These are phyloP conservation scores for Gaeumannomyces sp. DNA, from an alignment of 2,329 filamentous ascomycete species.

Conservation along the genomic window DNA sequence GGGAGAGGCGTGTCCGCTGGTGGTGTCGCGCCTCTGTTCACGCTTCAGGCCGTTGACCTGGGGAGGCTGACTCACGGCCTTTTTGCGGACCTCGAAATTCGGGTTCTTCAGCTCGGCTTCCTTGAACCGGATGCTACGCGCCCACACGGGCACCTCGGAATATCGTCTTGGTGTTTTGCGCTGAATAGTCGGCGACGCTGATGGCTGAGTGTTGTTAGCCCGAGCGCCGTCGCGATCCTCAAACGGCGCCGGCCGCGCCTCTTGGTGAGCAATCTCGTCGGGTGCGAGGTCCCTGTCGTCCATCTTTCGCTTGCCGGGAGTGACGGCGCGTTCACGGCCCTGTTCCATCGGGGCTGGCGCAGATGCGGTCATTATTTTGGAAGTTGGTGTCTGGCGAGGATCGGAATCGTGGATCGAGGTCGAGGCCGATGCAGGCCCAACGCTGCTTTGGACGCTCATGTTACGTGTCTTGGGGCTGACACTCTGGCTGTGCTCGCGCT, in stretches of 20 bases:
- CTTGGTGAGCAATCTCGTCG: constrained; percentile 44
- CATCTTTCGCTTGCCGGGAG: constrained; percentile 42
- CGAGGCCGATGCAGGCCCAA: constrained; percentile 23
- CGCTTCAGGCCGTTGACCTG: constrained; percentile 33
- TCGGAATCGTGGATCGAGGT: constrained; percentile 20
- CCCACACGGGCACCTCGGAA: constrained; percentile 40
- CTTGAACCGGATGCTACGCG: constrained; percentile 27
- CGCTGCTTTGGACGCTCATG: constrained; percentile 42
- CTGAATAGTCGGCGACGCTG: constrained; percentile 13
- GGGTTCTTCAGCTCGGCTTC: constrained; percentile 27
- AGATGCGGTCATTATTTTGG: constrained; percentile 1
- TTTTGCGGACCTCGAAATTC: constrained; percentile 41
- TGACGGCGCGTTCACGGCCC: constrained; percentile 28
- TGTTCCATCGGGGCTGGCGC: constrained; percentile 21
- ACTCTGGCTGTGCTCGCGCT: constrained; percentile 65
- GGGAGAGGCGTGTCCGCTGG: constrained; percentile 41
- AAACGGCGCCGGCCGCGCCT: constrained; percentile 42
- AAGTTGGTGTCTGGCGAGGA: constrained; percentile 15
- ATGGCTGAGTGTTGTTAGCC: constrained; percentile 15
- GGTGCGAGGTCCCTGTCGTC: constrained; percentile 42
- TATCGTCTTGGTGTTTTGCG: constrained; percentile 35
- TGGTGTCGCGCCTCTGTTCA: constrained; percentile 24
- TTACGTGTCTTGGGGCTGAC: constrained; percentile 73
- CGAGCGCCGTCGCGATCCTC: constrained; percentile 38
- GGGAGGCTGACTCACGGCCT: constrained; percentile 14